phyloP scores from a whole-genome alignment of 352 stramenopile genomes.

The Phytophthora quininea region DNA sequence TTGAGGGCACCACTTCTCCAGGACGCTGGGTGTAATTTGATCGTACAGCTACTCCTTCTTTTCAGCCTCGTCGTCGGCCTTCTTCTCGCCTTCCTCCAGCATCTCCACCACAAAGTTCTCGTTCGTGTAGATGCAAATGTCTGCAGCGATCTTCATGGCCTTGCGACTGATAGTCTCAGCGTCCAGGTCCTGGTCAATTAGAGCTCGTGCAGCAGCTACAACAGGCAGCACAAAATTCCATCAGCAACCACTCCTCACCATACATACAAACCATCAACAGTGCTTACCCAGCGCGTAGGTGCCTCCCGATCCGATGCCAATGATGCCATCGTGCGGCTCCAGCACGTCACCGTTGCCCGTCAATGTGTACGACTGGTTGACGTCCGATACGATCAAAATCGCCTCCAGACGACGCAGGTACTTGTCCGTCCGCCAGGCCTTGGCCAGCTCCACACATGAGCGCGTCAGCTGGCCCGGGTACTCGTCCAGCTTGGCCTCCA shows the following conservation, averaged over 20 bases:
- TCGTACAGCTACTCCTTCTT: conserved; percentile 45
- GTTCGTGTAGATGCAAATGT: conserved; percentile 99
- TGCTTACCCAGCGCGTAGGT: conserved; percentile 92
- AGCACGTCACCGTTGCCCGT: conserved; percentile 99
- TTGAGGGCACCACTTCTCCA: not conserved
- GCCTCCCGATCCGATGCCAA: conserved; percentile 94
- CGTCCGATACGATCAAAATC: conserved; percentile 95
- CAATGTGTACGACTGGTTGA: conserved; percentile 96
- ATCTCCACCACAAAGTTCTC: conserved; percentile 96
- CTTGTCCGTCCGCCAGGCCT: conserved; percentile 99
- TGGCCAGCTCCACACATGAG: conserved; percentile 98
- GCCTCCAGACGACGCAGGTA: conserved; percentile 96
- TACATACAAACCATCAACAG: conserved; percentile 4
- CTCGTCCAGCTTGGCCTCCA: conserved; percentile 98
- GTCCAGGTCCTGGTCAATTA: conserved; percentile 94
- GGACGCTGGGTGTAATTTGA: conserved; percentile 6
- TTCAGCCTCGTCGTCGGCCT: conserved; percentile 5
- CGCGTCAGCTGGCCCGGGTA: conserved; percentile 97
- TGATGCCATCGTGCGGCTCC: conserved; percentile 96
- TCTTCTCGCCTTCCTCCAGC: conserved; percentile 64
- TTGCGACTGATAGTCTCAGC: conserved; percentile 94
- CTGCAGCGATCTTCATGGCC: conserved; percentile 95
- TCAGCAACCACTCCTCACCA: conserved; percentile 8
- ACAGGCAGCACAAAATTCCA: not conserved
- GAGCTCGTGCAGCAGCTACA: conserved; percentile 93